Base-by-base conservation (phyloP, 2,329 filamentous ascomycete species). In the Aspergillus thermomutatus region DNA sequence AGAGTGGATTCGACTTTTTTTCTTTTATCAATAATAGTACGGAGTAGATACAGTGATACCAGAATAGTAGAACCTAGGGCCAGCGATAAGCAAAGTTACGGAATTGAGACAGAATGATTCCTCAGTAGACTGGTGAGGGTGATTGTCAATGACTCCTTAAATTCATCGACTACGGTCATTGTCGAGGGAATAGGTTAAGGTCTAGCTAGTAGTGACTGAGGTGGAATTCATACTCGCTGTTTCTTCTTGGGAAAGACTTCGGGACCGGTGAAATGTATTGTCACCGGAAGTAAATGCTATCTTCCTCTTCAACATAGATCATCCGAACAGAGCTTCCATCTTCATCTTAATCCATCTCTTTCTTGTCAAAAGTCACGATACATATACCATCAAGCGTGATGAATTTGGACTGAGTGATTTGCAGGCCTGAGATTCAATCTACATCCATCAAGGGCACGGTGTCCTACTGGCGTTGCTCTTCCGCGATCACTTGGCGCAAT, bases 211-310 rank as follows among this genome's bases (percentile, higher is more conserved):
- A 17, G 14, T 37, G 14, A 37, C 31, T 37, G 17, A 37, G 14
- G 31, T 14, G 14, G 31, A 14, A 17, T 37, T 37, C 31, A 37
- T 17, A 17, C 14, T 7, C 7, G 31, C 31, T 14, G 3, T 46
- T 46, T 14, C 43, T 11, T 46, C 23, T 46, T 25, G 17, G n/a
- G 49, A 7, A 37, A 23, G n/a, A 10, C 10, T 26, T 31, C 49
- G 19, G 48, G 23, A 5, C 21, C 34, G 40, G 45, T 40, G 56
- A 60, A 60, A 59, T 50, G 59, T 64, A 63, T 41, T 59, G 61
- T 62, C 56, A 64, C 50, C 48, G 50, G 55, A 53, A 49, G 23
- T 56, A 53, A 54, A 26, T 52, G 19, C 27, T 48, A 28, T 37
- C n/a, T 27, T 28, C 43, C 43, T 49, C 49, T 31, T 49, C 53